Conservation (phyloP, 257 asterid species). For the Plantago elongata region DNA sequence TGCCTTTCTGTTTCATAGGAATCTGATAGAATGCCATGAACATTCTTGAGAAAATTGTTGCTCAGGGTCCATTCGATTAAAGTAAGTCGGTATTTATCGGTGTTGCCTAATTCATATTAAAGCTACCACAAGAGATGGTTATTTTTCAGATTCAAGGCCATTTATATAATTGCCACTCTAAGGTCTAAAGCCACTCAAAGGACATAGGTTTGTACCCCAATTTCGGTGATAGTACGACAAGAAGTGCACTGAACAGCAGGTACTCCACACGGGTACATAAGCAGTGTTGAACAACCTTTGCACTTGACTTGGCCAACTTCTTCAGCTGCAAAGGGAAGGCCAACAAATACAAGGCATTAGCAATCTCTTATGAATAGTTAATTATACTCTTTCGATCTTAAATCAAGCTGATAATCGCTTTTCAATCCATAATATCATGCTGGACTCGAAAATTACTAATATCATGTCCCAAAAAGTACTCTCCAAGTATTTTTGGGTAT, state of each 20-base stretch:
- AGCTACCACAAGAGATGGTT: not conserved
- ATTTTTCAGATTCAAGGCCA: not conserved
- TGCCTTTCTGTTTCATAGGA: not conserved
- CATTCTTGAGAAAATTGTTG: not conserved
- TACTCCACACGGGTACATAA: constrained; percentile 79
- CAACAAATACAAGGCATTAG: not conserved
- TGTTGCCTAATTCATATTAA: not conserved
- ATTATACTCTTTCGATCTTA: not conserved
- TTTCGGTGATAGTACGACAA: constrained; percentile 65
- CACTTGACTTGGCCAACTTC: constrained; percentile 88
- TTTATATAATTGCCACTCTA: not conserved
- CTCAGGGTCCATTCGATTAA: not conserved
- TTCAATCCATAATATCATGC: not conserved
- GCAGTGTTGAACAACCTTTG: constrained; percentile 65
- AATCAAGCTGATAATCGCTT: constrained; percentile 3
- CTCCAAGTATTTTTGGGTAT: too few relatives aligned
- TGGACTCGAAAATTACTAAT: too few relatives aligned
- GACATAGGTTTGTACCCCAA: constrained; percentile 49
- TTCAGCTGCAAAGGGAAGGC: constrained; percentile 44
- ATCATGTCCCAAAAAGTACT: too few relatives aligned
- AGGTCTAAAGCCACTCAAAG: constrained; percentile 12
- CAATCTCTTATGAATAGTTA: not conserved
- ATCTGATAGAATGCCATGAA: not conserved
- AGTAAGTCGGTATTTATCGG: not conserved
- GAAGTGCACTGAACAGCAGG: constrained; percentile 73